Base-by-base conservation (phyloP, 352 stramenopile species). In the Phytophthora melonis region DNA sequence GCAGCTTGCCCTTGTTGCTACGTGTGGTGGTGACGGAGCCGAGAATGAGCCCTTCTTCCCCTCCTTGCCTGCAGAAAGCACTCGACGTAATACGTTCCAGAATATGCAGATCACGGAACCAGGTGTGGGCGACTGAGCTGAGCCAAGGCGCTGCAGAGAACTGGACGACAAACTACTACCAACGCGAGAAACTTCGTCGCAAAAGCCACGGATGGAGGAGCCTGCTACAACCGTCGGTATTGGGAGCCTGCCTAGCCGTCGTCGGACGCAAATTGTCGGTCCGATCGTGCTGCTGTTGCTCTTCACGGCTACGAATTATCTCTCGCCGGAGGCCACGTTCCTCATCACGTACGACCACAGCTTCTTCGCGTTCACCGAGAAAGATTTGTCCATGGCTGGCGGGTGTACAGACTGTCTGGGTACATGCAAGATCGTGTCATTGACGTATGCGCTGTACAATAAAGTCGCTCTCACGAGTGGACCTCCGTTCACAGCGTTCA, bases 351-450 rank as follows among this genome's bases (percentile, higher is more conserved):
- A 63, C 1, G 69, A 72, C 18, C 63, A 72, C 47, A 77, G 70
- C 23, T 66, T 74, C 27, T 74, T 78, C 39, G 70, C 66, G 27
- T 78, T 74, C 32, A 70, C 65, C 1, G 58, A 74, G 50, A 74
- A 63, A 27, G 70, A 77, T 65, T 61, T 69, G 16, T 71, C 67
- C 3, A 74, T 74, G 70, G 59, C 62, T 55, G 70, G 70, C 10
- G 70, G 70, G 8, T 77, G 70, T 23, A 71, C 66, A 23, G 60
- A 67, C 27, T 78, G 70, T 43, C n/a, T 72, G 3, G 61, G 66
- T 7, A 30, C 50, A 14, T 77, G 65, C 41, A 68, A 72, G 36
- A 69, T 69, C n/a, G 60, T 60, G 9, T 45, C 76, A 19, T 39
- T 79, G 2, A 74, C 61, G 43, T 64, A 65, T 36, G 57, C 62